Conservation (phyloP, 495 filamentous ascomycete genomes). For the Penicillium desertorum region DNA sequence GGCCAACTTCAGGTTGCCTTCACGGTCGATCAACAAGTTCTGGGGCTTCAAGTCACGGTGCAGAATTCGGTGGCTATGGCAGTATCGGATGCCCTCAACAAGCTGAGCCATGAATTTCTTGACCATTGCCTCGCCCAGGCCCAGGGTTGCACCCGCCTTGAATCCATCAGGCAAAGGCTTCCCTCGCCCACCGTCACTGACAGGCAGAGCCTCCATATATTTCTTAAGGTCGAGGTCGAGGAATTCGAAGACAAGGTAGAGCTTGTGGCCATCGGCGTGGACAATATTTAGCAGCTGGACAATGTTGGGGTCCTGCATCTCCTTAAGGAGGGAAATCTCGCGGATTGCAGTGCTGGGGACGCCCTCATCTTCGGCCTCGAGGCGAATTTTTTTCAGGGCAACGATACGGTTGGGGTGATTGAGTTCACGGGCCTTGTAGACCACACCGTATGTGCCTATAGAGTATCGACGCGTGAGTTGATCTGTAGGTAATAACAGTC, state of each 20-base stretch:
- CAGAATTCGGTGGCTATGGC: slow-evolving; percentile 90
- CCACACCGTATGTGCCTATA: slow-evolving; percentile 85
- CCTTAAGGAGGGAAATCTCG: slow-evolving; percentile 93
- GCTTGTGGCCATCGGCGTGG: slow-evolving; percentile 93
- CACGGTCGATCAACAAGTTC: slow-evolving; percentile 91
- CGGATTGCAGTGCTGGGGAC: slow-evolving; percentile 96
- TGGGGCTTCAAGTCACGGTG: slow-evolving; percentile 98
- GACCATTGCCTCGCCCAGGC: slow-evolving; percentile 86
- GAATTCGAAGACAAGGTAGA: slow-evolving; percentile 94
- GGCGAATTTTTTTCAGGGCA: slow-evolving; percentile 96
- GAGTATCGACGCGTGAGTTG: slow-evolving; percentile 17
- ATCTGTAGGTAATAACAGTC: slow-evolving; percentile 1
- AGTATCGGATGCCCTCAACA: slow-evolving; percentile 87
- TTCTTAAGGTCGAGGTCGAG: slow-evolving; percentile 94
- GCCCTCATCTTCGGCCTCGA: slow-evolving; percentile 96
- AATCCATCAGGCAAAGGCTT: slow-evolving; percentile 83
- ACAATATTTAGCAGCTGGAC: slow-evolving; percentile 92
- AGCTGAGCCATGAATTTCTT: slow-evolving; percentile 98
- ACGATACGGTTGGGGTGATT: slow-evolving; percentile 77
- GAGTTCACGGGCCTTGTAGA: slow-evolving; percentile 88
- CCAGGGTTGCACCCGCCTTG: slow-evolving; percentile 64
- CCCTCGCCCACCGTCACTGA: slow-evolving; percentile 84
- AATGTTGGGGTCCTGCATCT: slow-evolving; percentile 96
- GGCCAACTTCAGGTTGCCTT: slow-evolving; percentile 94
- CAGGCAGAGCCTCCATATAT: slow-evolving; percentile 96